phyloP scores from a whole-genome alignment of 352 stramenopile genomes.

The Globisporangium lucens region DNA sequence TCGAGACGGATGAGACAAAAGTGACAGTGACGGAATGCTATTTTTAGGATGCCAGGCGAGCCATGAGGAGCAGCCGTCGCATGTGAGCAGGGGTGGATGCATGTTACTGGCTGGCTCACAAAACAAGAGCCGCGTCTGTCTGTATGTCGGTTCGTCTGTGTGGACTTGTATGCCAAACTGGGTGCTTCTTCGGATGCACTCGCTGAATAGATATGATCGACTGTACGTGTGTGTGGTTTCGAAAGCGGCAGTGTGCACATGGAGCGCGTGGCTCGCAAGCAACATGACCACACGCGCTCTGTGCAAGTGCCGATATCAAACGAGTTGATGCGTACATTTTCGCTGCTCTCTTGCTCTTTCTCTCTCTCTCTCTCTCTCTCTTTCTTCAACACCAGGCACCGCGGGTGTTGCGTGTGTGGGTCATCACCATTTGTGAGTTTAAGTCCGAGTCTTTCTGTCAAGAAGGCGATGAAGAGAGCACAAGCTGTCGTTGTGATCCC shows the following conservation, averaged over 20 bases:
- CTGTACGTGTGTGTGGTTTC: neutral
- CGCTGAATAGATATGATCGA: neutral
- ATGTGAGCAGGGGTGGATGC: neutral
- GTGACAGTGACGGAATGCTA: neutral
- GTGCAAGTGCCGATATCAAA: neutral
- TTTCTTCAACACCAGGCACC: neutral
- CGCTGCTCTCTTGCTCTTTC: neutral
- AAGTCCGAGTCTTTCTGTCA: constrained; percentile 16
- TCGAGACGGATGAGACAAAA: neutral
- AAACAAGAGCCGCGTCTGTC: too few relatives aligned
- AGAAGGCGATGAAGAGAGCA: neutral
- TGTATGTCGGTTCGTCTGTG: too few relatives aligned
- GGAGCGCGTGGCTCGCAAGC: neutral
- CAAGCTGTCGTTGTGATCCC: constrained; percentile 4
- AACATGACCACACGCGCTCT: neutral
- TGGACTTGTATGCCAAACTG: too few relatives aligned
- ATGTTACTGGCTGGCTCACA: neutral
- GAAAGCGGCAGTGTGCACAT: neutral
- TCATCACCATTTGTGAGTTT: constrained; percentile 19
- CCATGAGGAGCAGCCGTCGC: neutral
- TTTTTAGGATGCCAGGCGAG: neutral
- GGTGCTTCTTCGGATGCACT: neutral
- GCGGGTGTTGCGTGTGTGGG: neutral
- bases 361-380: neutral
- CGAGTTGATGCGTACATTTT: neutral